Conservation (phyloP, 2,329 filamentous ascomycete genomes). For the Geosmithia flava region DNA sequence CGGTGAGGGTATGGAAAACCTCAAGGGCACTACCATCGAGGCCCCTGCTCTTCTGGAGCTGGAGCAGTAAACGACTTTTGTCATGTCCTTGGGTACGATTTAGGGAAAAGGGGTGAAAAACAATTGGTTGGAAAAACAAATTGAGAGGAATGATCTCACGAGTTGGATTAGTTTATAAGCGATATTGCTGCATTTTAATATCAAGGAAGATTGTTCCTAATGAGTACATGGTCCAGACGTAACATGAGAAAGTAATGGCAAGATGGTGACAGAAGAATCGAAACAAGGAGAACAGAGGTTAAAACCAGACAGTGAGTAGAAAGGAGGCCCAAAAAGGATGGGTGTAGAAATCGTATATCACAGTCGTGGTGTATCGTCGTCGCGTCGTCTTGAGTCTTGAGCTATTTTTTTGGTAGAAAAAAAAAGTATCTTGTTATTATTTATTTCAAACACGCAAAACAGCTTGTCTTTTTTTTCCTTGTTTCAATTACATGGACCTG, state of each 20-base stretch:
- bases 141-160: background rate
- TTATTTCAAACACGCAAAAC: background rate
- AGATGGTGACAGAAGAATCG: too few species aligned
- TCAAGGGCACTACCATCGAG: slow-evolving; percentile 39
- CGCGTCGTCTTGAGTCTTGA: background rate
- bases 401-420: background rate
- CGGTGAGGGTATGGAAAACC: slow-evolving; percentile 48
- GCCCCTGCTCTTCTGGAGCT: slow-evolving; percentile 39
- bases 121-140: background rate
- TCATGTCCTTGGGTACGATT: background rate
- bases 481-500: too few species aligned
- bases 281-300: too few species aligned
- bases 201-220: too few species aligned
- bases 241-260: too few species aligned
- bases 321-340: too few species aligned
- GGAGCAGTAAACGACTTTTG: slow-evolving; percentile 13
- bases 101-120: slow-evolving; percentile 1
- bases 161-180: background rate
- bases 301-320: too few species aligned
- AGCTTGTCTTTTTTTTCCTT: too few species aligned
- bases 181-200: background rate
- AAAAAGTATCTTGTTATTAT: background rate
- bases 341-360: background rate
- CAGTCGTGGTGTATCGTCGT: background rate
- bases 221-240: too few species aligned